These are phyloP conservation scores for Akanthomyces uredinophilus DNA, from an alignment of 2,329 filamentous ascomycete genomes.

Conservation along the genomic window DNA sequence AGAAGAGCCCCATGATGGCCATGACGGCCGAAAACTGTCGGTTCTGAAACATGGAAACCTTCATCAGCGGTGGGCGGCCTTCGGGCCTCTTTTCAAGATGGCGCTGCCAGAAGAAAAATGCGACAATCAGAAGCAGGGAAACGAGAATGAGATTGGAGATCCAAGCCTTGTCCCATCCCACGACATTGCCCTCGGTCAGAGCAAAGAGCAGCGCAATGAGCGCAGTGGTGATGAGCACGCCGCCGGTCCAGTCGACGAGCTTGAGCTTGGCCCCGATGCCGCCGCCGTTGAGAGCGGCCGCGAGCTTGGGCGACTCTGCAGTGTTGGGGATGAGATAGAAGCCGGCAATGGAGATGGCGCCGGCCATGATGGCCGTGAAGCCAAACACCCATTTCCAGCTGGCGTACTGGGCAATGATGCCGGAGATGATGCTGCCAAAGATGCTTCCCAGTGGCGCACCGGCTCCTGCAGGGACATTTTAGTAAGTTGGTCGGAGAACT, in stretches of 20 bases:
- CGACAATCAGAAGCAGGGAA: slow-evolving; percentile 48
- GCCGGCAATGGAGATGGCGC: slow-evolving; percentile 50
- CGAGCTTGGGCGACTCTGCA: neutral
- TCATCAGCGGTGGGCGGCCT: slow-evolving; percentile 54
- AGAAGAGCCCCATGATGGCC: slow-evolving; percentile 62
- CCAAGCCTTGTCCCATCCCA: slow-evolving; percentile 62
- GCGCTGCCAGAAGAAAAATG: slow-evolving; percentile 58
- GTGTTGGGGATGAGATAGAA: slow-evolving; percentile 52
- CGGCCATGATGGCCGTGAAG: slow-evolving; percentile 55
- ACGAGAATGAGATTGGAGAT: slow-evolving; percentile 55
- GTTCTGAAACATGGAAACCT: slow-evolving; percentile 58
- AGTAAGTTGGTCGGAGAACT: neutral
- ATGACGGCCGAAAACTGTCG: slow-evolving; percentile 57
- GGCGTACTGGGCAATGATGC: slow-evolving; percentile 57
- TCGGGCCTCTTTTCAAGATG: slow-evolving; percentile 28
- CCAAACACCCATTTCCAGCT: slow-evolving; percentile 67
- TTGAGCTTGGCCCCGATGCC: slow-evolving; percentile 30
- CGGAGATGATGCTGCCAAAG: slow-evolving; percentile 60
- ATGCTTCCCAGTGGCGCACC: slow-evolving; percentile 61
- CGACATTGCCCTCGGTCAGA: slow-evolving; percentile 63
- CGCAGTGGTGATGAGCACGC: slow-evolving; percentile 55
- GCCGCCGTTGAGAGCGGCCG: slow-evolving; percentile 6
- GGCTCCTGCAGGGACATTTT: slow-evolving; percentile 37
- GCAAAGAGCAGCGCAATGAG: slow-evolving; percentile 61
- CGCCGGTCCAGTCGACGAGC: slow-evolving; percentile 63